phyloP scores from a whole-genome alignment of 768 basidiomycete species.

The Russula lepida region DNA sequence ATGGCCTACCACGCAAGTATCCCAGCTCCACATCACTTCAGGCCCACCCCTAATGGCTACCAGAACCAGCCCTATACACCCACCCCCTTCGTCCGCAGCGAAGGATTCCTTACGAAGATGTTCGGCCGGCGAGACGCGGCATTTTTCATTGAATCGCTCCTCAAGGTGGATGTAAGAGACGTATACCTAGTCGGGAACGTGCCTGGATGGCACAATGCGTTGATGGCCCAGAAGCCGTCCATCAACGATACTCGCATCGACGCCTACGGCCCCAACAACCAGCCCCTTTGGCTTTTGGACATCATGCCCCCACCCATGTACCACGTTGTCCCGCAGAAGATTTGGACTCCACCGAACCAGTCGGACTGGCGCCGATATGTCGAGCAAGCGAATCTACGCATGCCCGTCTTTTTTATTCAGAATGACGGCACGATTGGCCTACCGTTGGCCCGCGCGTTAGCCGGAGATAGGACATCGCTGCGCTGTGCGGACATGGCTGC shows the following conservation, averaged over 20 bases:
- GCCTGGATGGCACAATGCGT: not conserved
- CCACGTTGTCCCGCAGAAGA: conserved; percentile 9
- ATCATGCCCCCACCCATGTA: not conserved
- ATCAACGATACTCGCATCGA: not conserved
- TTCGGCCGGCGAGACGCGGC: conserved; percentile 10
- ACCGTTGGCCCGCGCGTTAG: not conserved
- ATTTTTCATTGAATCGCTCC: conserved; percentile 12
- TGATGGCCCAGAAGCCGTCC: conserved; percentile 6
- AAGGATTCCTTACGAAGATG: conserved; percentile 10
- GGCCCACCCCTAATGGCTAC: not conserved
- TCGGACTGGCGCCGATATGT: conserved; percentile 19
- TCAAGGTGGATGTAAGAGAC: not conserved
- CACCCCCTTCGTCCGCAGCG: not conserved
- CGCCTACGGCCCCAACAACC: not conserved
- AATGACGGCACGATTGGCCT: conserved; percentile 7
- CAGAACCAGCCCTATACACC: not conserved
- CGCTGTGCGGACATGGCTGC: not conserved
- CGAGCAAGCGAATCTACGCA: conserved; percentile 10
- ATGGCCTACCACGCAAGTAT: not conserved
- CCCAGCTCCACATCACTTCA: not conserved
- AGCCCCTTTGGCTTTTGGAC: conserved; percentile 12
- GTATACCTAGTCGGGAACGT: conserved; percentile 6
- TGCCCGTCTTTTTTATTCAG: conserved; percentile 17
- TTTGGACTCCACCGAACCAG: conserved; percentile 16
- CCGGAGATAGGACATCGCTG: conserved; percentile 5